phyloP scores from a whole-genome alignment of 2,329 filamentous ascomycete genomes.

The Epichloe festucae region DNA sequence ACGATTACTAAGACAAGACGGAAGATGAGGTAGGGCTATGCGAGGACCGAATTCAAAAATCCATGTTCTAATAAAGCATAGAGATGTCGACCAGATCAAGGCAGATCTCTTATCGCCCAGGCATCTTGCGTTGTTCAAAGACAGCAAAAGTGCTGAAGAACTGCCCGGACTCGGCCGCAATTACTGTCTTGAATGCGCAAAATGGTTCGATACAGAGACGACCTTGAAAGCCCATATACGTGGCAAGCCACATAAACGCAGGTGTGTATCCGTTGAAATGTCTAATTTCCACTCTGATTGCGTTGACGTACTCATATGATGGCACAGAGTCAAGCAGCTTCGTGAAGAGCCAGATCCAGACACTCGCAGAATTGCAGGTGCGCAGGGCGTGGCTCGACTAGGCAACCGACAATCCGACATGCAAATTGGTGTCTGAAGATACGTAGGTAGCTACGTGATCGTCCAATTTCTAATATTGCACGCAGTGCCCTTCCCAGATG shows the following conservation, averaged over 20 bases:
- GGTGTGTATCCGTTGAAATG: slow-evolving; percentile 24
- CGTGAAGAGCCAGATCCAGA: slow-evolving; percentile 79
- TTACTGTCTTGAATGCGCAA: slow-evolving; percentile 89
- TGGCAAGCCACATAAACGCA: slow-evolving; percentile 88
- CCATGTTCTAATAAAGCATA: slow-evolving; percentile 21
- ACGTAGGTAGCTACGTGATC: background rate
- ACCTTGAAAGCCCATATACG: slow-evolving; percentile 65
- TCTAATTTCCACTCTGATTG: background rate
- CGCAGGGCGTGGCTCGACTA: slow-evolving; percentile 57
- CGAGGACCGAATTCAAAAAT: background rate
- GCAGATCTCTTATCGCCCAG: slow-evolving; percentile 66
- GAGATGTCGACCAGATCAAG: slow-evolving; percentile 87
- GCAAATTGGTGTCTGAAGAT: background rate
- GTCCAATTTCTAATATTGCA: background rate
- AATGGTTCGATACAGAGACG: slow-evolving; percentile 82
- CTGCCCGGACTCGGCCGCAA: slow-evolving; percentile 72
- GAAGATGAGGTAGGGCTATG: slow-evolving; percentile 45
- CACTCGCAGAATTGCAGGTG: slow-evolving; percentile 74
- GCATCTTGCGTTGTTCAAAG: slow-evolving; percentile 69
- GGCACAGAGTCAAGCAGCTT: slow-evolving; percentile 60
- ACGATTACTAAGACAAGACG: slow-evolving; percentile 65
- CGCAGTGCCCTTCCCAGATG: background rate
- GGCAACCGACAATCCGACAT: slow-evolving; percentile 38
- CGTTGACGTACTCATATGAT: background rate
- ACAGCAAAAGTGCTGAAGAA: slow-evolving; percentile 70